Conservation (phyloP, 2,329 filamentous ascomycete genomes). For the Penicillium digitatum region DNA sequence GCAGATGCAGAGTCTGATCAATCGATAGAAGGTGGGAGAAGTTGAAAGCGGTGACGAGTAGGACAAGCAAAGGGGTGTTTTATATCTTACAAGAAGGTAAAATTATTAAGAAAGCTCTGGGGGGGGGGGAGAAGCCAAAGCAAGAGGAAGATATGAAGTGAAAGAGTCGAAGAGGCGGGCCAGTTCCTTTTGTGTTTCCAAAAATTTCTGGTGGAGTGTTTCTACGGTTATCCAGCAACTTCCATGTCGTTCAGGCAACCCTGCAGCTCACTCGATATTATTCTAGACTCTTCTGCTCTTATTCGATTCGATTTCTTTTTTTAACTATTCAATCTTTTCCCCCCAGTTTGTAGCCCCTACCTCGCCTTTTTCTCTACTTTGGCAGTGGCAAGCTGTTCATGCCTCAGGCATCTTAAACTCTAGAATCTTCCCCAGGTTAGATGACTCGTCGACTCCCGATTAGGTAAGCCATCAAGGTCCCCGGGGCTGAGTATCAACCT, state of each 20-base stretch:
- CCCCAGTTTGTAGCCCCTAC: not conserved
- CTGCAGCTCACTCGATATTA: not conserved
- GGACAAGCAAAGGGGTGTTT: slow-evolving; percentile 6
- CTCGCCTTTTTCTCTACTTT: not conserved
- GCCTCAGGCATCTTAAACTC: not conserved
- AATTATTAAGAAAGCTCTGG: slow-evolving; percentile 19
- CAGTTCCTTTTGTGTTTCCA: slow-evolving; percentile 30
- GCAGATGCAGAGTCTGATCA: slow-evolving; percentile 12
- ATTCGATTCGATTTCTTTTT: not conserved
- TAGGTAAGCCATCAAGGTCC: not conserved
- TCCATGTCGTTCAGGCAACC: slow-evolving; percentile 31
- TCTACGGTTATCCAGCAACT: slow-evolving; percentile 41
- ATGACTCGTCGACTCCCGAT: not conserved
- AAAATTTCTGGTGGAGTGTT: slow-evolving; percentile 32
- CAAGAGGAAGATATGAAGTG: slow-evolving; percentile 18
- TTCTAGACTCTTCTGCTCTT: slow-evolving; percentile 21
- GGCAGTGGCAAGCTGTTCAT: not conserved
- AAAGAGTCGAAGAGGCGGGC: slow-evolving; percentile 17
- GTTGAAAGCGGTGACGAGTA: slow-evolving; percentile 12
- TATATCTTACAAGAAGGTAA: slow-evolving; percentile 14
- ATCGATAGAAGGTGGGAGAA: slow-evolving; percentile 8
- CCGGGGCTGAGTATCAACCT: not conserved
- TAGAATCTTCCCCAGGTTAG: slow-evolving; percentile 7
- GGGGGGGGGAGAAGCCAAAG: slow-evolving; percentile 18
- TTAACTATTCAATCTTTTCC: not conserved